Evolutionary conservation across 129 eudicot species (phyloP).

Genomic region (Smallanthus sonchifolius): DNA sequence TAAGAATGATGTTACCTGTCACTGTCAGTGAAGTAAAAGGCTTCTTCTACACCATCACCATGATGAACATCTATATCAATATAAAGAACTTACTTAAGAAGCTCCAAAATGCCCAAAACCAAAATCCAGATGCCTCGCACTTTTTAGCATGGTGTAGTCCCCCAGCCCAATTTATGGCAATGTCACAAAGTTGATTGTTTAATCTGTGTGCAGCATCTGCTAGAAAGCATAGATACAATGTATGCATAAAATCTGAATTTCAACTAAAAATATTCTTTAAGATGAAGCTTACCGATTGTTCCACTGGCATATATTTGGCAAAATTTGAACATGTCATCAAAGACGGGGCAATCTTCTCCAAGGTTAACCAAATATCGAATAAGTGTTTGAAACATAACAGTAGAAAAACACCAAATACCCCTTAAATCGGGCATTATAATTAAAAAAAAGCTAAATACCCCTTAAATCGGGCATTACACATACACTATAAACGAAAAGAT

Average conservation of each 20-base stretch:
- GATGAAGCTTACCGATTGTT: slow-evolving; percentile 62
- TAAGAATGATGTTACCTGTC: slow-evolving; percentile 23
- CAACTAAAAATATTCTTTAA: not conserved
- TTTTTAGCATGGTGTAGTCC: slow-evolving; percentile 99
- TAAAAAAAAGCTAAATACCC: too few relatives aligned
- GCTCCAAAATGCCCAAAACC: slow-evolving; percentile 98
- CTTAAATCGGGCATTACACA: too few relatives aligned
- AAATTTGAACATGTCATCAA: slow-evolving; percentile 90
- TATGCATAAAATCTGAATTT: not conserved
- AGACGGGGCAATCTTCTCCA: slow-evolving; percentile 98
- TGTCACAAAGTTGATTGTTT: slow-evolving; percentile 80
- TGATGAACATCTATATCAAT: slow-evolving; percentile 99
- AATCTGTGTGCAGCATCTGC: slow-evolving; percentile 99
- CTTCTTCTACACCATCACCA: slow-evolving; percentile 99
- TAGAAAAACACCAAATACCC: not conserved
- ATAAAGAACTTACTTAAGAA: slow-evolving; percentile 85
- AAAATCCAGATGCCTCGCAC: slow-evolving; percentile 98
- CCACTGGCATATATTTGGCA: slow-evolving; percentile 98
- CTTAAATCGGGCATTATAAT: not conserved
- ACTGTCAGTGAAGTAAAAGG: slow-evolving; percentile 92
- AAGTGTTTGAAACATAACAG: not conserved
- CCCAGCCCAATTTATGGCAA: slow-evolving; percentile 99
- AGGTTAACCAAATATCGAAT: slow-evolving; percentile 61
- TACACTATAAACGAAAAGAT: too few relatives aligned
- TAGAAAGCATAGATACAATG: slow-evolving; percentile 6